Conservation (phyloP, 148 eudicot genomes). For the Fagopyrum homotropicum region DNA sequence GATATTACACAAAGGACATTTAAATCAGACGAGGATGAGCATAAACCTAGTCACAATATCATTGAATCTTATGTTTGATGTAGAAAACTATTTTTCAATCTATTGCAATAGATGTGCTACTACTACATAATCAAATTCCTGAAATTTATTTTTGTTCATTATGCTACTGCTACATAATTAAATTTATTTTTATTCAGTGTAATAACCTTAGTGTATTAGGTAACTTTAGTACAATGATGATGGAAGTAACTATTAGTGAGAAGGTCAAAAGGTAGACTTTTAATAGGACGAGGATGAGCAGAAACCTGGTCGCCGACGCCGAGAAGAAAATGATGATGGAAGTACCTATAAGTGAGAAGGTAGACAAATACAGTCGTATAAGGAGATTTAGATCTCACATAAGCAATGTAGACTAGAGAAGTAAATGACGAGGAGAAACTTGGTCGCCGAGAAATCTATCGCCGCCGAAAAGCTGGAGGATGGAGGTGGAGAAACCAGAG, state of each 20-base stretch:
- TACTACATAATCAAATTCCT: not conserved
- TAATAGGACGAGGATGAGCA: constrained; percentile 50
- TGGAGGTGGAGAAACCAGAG: no score
- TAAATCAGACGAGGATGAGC: not conserved
- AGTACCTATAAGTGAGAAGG: no score
- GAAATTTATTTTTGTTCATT: not conserved
- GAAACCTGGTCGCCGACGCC: no score
- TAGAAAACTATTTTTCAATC: not conserved
- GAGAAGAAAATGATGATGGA: no score
- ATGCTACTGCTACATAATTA: not conserved
- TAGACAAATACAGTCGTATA: no score
- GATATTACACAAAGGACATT: not conserved
- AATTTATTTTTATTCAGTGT: not conserved
- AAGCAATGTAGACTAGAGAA: no score
- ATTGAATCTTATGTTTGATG: not conserved
- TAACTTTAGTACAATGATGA: constrained; percentile 18
- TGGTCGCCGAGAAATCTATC: no score
- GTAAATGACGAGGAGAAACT: no score
- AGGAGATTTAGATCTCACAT: no score
- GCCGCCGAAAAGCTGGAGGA: no score
- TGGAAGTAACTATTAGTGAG: constrained; percentile 47
- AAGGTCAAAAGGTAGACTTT: constrained; percentile 31
- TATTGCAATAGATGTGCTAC: not conserved
- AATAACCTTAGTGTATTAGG: not conserved
- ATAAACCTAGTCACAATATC: no score